These are phyloP conservation scores for Fusarium penzigii DNA, from an alignment of 2,329 filamentous ascomycete genomes.

Conservation along the genomic window DNA sequence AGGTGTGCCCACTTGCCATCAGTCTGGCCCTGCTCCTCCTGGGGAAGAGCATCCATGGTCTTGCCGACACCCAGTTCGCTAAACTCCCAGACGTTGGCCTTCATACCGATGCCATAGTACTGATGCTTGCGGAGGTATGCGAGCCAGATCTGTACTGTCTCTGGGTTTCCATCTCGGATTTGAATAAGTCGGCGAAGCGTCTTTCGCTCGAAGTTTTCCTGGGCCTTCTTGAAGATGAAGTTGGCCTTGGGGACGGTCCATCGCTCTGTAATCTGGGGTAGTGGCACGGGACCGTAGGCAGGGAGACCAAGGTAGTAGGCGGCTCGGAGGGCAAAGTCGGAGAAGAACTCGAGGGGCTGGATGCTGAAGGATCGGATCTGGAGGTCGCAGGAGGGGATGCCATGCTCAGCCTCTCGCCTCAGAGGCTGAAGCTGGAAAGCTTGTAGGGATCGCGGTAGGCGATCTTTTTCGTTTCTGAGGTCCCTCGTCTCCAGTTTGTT, in stretches of 20 bases:
- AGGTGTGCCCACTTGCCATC: constrained; percentile 57
- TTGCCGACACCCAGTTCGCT: constrained; percentile 59
- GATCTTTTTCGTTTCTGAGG: constrained; percentile 32
- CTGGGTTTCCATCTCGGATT: constrained; percentile 87
- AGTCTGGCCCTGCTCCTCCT: constrained; percentile 35
- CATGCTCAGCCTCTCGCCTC: constrained; percentile 70
- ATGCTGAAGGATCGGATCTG: constrained; percentile 90
- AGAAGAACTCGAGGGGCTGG: constrained; percentile 89
- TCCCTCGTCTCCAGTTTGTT: constrained; percentile 12
- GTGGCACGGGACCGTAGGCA: constrained; percentile 79
- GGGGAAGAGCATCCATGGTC: constrained; percentile 24
- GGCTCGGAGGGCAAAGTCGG: constrained; percentile 90
- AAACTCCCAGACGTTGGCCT: constrained; percentile 95
- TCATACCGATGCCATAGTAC: constrained; percentile 97
- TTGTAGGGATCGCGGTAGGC: constrained; percentile 78
- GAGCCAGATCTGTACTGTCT: constrained; percentile 88
- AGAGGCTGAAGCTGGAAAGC: constrained; percentile 85
- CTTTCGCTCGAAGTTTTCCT: constrained; percentile 96
- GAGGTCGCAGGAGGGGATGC: constrained; percentile 84
- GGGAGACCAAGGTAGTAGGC: constrained; percentile 92
- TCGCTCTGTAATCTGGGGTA: constrained; percentile 84
- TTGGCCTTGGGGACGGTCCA: constrained; percentile 90
- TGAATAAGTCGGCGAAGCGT: constrained; percentile 85
- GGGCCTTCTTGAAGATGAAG: constrained; percentile 96
- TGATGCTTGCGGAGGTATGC: constrained; percentile 90